Evolutionary conservation across 2,329 filamentous ascomycete species (phyloP), one percentile per base, ranked within the genome.

Genomic region (Colletotrichum plurivorum): DNA sequence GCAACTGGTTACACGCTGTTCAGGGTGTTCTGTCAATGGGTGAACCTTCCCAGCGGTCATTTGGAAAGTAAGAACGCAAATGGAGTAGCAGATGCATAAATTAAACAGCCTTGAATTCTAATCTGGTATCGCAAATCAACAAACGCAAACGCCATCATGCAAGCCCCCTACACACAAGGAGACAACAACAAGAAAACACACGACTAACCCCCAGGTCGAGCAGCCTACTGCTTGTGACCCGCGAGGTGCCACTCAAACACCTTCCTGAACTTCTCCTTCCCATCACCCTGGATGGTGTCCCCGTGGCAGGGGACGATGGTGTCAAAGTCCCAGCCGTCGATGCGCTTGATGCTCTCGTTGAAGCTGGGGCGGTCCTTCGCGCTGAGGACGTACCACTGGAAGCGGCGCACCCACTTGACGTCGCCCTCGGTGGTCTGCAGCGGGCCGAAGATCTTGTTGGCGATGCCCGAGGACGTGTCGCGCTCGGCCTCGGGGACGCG

Each of bases 271-370:
- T 93, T 84, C 12, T 87, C 87, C 85, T 97, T 97, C 10, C 88
- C 94, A 71, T 84, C 79, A 2, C 83, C 84, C 78, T 96, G 92
- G 73, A 98, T 90, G 16, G 93, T 91, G 82, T 99, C 96, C 9
- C 96, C 96, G 81, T 99, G 96, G 78, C 95, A 98, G 0, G 95
- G 94, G 69, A 99, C 90, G 58, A 98, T 85, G 46, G 90, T 90
- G 72, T 92, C 89, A 78, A 98, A 97, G 67, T 95, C 92, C 95
- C 95, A 99, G 63, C 80, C 78, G 61, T 90, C 84, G 71, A 98
- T 95, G 69, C 87, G 86, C 73, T 80, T 82, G 48, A 94, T 82
- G 73, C 92, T 94, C 71, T 89, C 85, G 72, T 90, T 90, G 79
- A 94, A 97, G 15, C 88, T 90, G 5, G 80, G 73, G 36, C 93